Percentiles rank a stretch among this genome's conserved stretches.
These are phyloP conservation scores for Pichia nanzhaoensis DNA, from an alignment of 805 yeast genomes.

Conservation along the genomic window DNA sequence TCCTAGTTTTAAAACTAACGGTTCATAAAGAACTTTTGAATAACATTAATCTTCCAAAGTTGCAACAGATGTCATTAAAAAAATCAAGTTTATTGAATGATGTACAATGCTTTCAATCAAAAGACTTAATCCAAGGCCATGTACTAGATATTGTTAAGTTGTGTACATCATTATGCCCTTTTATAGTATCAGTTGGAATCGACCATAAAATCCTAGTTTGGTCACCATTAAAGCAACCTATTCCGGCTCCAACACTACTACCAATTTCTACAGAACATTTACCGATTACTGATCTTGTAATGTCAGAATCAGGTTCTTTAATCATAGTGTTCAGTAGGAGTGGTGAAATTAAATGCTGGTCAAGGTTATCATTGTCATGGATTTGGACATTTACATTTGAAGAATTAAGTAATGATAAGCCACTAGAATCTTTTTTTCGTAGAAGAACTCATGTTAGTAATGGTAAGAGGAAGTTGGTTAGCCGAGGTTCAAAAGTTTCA, in stretches of 20 bases:
- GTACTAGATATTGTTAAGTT: constrained; percentile 56
- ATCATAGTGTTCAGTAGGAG: constrained; percentile 48
- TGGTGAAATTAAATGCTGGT: constrained; percentile 54
- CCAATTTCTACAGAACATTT: constrained; percentile 41
- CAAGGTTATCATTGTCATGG: constrained; percentile 47
- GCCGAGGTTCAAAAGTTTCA: constrained; percentile 13
- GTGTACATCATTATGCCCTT: constrained; percentile 55
- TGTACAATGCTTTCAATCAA: constrained; percentile 24
- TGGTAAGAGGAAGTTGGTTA: constrained; percentile 24
- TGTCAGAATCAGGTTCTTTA: constrained; percentile 53
- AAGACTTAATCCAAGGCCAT: constrained; percentile 46
- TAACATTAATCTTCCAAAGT: not conserved
- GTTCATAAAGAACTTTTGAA: constrained; percentile 20
- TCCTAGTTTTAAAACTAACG: constrained; percentile 37
- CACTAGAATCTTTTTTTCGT: constrained; percentile 57
- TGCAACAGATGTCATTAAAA: no score
- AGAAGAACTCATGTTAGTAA: constrained; percentile 40
- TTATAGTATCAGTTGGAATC: constrained; percentile 63
- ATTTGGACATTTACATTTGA: constrained; percentile 46
- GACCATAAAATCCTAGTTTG: constrained; percentile 68
- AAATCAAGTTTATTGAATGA: no score
- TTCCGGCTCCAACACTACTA: constrained; percentile 39
- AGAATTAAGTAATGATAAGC: constrained; percentile 31
- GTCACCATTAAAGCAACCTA: constrained; percentile 55
- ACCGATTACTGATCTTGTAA: constrained; percentile 55